phyloP scores from a whole-genome alignment of 805 yeast species.

The Nematodospora valgi region DNA sequence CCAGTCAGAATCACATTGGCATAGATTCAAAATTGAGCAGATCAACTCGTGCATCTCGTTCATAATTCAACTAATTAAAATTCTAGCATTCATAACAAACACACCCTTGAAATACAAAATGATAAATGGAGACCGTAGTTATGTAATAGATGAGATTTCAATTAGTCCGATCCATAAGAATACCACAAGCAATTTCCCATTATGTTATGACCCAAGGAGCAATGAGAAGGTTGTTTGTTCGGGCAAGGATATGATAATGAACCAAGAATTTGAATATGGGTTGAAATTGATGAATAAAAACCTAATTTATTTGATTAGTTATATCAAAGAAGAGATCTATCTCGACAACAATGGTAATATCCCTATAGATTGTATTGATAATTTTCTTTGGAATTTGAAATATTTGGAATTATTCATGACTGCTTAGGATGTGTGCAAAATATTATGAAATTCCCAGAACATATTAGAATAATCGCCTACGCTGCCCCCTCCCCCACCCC shows the following conservation, averaged over 20 bases:
- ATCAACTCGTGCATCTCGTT: conserved; percentile 32
- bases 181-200: conserved; percentile 17
- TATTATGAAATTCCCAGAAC: conserved; percentile 1
- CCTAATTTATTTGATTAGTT: conserved; percentile 21
- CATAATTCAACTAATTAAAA: conserved; percentile 25
- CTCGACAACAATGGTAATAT: conserved; percentile 12
- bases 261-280: conserved; percentile 31
- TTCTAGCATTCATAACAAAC: conserved; percentile 23
- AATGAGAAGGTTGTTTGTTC: conserved; percentile 17
- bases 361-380: conserved; percentile 38
- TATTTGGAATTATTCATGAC: conserved; percentile 34
- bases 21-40: conserved; percentile 16
- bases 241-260: conserved; percentile 7
- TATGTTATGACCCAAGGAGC: conserved; percentile 21
- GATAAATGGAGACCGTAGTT: conserved; percentile 17
- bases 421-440: conserved; percentile 10
- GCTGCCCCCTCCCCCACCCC: too few species aligned
- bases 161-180: conserved; percentile 7
- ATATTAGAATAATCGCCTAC: too few species aligned
- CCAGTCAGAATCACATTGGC: conserved; percentile 8
- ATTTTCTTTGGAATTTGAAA: conserved; percentile 39
- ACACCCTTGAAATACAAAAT: conserved; percentile 22
- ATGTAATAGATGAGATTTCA: conserved; percentile 22
- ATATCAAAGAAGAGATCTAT: conserved; percentile 10
- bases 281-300: conserved; percentile 30